phyloP scores from a whole-genome alignment of 305 asterid species.

The Fraxinus angustifolia region DNA sequence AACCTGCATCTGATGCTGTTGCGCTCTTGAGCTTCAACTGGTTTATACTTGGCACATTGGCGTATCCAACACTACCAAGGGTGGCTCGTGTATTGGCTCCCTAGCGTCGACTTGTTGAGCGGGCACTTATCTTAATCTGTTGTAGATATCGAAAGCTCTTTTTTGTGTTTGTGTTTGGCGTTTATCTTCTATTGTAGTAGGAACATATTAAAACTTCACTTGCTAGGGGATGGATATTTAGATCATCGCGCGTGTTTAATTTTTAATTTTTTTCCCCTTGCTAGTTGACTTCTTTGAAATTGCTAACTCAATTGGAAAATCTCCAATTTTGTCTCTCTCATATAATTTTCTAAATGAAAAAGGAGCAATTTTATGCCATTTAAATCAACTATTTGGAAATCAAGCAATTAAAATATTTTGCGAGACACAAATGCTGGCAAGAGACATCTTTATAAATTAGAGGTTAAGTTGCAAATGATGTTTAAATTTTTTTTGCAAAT shows the following conservation, averaged over 20 bases:
- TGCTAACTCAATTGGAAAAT: neutral
- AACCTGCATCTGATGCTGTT: conserved; percentile 48
- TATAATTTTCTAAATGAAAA: too few species aligned
- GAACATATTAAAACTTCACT: neutral
- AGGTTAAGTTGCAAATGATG: too few species aligned
- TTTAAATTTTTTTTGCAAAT: too few species aligned
- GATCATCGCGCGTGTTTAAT: too few species aligned
- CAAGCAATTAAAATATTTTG: too few species aligned
- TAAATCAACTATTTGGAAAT: too few species aligned
- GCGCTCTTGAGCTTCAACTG: conserved; percentile 72
- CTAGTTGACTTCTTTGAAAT: neutral
- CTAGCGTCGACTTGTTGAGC: conserved; percentile 18
- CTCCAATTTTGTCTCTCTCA: too few species aligned
- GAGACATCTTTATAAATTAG: too few species aligned
- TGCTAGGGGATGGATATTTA: too few species aligned
- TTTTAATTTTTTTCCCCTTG: neutral
- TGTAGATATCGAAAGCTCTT: neutral
- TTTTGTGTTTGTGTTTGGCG: neutral
- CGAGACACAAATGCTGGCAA: too few species aligned
- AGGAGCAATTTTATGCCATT: too few species aligned
- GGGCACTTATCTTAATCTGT: neutral
- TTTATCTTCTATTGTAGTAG: neutral
- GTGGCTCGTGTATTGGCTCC: conserved; percentile 36
- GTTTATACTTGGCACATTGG: conserved; percentile 58
- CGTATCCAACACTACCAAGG: conserved; percentile 48